A percentile compares a stretch with the other conserved stretches of the same genome.
phyloP scores from a whole-genome alignment of 108 stramenopile species.

The Thalassiosira profunda region DNA sequence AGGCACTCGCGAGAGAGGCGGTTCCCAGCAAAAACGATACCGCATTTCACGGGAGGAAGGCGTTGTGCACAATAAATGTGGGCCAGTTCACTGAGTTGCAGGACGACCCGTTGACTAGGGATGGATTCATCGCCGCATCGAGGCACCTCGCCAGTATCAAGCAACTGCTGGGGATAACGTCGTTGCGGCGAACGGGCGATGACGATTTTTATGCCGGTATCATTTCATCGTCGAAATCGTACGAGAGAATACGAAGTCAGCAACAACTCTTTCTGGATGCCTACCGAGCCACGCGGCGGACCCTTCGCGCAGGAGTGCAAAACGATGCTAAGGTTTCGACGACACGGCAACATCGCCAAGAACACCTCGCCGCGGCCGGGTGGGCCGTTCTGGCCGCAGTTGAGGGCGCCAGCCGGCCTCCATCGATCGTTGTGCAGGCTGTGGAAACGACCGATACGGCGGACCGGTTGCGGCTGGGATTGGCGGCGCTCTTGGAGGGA shows the following conservation, averaged over 20 bases:
- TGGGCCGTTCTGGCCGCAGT: slow-evolving; percentile 27
- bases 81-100: slow-evolving; percentile 29
- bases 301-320: slow-evolving; percentile 8
- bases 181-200: too few species aligned
- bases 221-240: too few species aligned
- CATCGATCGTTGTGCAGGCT: slow-evolving; percentile 19
- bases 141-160: slow-evolving; percentile 23
- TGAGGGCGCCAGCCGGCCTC: slow-evolving; percentile 1
- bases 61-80: slow-evolving; percentile 20
- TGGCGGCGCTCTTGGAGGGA: slow-evolving; percentile 27
- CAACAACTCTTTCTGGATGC: too few species aligned
- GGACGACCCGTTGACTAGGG: slow-evolving; percentile 15
- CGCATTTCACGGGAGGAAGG: neutral
- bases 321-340: neutral
- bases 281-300: too few species aligned
- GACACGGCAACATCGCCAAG: neutral
- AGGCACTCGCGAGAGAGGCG: neutral
- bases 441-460: slow-evolving; percentile 23
- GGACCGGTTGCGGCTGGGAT: slow-evolving; percentile 41
- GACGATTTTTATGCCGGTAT: too few species aligned
- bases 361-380: slow-evolving; percentile 18
- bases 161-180: slow-evolving; percentile 6
- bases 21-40: neutral
- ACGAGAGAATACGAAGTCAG: neutral
- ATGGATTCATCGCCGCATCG: neutral